Evolutionary conservation across 1,139 yeast genomes (phyloP).

Genomic region (Maudiozyma humilis): DNA sequence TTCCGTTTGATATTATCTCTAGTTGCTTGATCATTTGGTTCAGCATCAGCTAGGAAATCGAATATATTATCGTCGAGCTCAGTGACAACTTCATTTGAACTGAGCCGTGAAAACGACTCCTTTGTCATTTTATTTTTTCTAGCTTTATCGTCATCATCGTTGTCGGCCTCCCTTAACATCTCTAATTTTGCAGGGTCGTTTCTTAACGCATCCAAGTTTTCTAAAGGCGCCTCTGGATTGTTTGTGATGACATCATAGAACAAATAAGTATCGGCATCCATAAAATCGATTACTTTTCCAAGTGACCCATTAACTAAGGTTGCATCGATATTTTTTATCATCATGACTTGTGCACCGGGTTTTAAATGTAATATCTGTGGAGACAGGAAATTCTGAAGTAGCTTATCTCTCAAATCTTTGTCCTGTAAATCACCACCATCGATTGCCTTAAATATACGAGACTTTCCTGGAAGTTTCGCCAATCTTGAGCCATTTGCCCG

Average conservation of each 20-base stretch:
- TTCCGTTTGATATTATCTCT: constrained; percentile 33
- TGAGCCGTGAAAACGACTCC: constrained; percentile 17
- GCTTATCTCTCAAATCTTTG: constrained; percentile 36
- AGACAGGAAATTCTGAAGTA: constrained; percentile 64
- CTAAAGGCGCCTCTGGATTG: constrained; percentile 11
- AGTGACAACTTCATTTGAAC: constrained; percentile 12
- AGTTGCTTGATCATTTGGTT: constrained; percentile 30
- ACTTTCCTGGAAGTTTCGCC: constrained; percentile 41
- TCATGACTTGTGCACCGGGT: constrained; percentile 90
- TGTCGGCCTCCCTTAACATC: constrained; percentile 7
- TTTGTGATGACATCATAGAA: constrained; percentile 26
- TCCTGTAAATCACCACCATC: constrained; percentile 57
- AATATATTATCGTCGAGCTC: constrained; percentile 38
- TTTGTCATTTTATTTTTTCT: constrained; percentile 13
- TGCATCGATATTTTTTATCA: constrained; percentile 82
- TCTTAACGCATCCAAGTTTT: constrained; percentile 6
- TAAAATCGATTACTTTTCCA: constrained; percentile 75
- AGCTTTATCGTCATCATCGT: constrained; percentile 15
- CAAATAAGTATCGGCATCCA: constrained; percentile 47
- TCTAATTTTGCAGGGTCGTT: constrained; percentile 2
- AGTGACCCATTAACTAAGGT: constrained; percentile 86
- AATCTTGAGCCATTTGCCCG: constrained; percentile 58
- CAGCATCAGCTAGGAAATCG: constrained; percentile 41
- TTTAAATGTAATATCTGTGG: constrained; percentile 57
- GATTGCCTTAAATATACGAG: constrained; percentile 43